Conservation (phyloP, 306 rosid genomes). For the Boehmeria nivea region DNA sequence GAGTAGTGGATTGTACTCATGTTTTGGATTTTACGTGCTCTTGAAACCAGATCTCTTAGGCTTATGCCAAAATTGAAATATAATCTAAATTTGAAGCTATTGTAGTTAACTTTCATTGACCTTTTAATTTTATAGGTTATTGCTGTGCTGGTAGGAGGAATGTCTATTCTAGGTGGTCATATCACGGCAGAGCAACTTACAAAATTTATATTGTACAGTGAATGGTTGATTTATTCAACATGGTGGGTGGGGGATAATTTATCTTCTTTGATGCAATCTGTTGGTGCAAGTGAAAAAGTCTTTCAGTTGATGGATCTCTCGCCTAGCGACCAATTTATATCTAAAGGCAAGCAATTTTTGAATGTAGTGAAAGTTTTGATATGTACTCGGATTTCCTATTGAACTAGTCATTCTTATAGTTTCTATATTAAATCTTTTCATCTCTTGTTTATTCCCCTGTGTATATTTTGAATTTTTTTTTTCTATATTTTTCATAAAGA, state of each 20-base stretch:
- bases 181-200: constrained; percentile 91
- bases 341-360: constrained; percentile 55
- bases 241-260: constrained; percentile 98
- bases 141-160: constrained; percentile 88
- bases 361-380: constrained; percentile 18
- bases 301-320: constrained; percentile 88
- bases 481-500: neutral
- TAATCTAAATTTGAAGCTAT: constrained; percentile 3
- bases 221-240: constrained; percentile 93
- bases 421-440: constrained; percentile 15
- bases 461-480: neutral
- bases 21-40: neutral
- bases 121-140: constrained; percentile 49
- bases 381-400: constrained; percentile 17
- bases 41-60: neutral
- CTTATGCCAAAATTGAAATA: constrained; percentile 2
- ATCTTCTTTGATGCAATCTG: constrained; percentile 92
- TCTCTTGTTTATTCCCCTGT: neutral
- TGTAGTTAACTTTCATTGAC: constrained; percentile 31
- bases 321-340: constrained; percentile 68
- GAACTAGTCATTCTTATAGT: constrained; percentile 4
- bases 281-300: constrained; percentile 97
- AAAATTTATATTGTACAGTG: constrained; percentile 85
- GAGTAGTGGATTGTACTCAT: neutral
- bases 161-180: constrained; percentile 77